Percentiles rank a stretch among this genome's conserved stretches.
Conservation (phyloP, 1,284 basidiomycete genomes). For the Pascua guehoae region DNA sequence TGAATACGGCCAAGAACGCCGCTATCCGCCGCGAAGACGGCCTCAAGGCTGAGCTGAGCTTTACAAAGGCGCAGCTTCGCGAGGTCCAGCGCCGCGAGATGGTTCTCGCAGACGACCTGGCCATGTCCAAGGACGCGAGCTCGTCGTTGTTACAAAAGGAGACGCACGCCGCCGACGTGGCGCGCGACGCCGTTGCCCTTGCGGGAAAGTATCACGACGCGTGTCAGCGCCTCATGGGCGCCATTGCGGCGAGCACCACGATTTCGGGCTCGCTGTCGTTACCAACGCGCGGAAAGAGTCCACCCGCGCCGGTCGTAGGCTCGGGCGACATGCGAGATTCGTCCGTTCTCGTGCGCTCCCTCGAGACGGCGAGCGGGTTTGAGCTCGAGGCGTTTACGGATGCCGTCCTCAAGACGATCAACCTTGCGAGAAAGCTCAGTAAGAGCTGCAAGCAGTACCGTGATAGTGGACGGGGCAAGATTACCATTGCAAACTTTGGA, state of each 20-base stretch:
- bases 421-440: conserved; percentile 89
- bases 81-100: conserved; percentile 44
- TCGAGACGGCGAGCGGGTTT: conserved; percentile 55
- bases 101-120: conserved; percentile 41
- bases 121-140: conserved; percentile 38
- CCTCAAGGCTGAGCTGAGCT: conserved; percentile 46
- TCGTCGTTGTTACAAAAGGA: conserved; percentile 31
- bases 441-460: conserved; percentile 92
- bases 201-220: conserved; percentile 44
- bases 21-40: conserved; percentile 44
- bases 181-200: conserved; percentile 40
- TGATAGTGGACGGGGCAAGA: conserved; percentile 86
- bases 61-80: conserved; percentile 45
- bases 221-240: conserved; percentile 34
- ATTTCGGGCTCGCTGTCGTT: conserved; percentile 38
- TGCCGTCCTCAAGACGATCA: conserved; percentile 70
- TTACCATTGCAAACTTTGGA: conserved; percentile 86
- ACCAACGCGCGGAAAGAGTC: conserved; percentile 14
- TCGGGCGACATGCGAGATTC: conserved; percentile 29
- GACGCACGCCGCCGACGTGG: conserved; percentile 31
- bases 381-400: conserved; percentile 82
- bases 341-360: conserved; percentile 29
- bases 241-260: conserved; percentile 43
- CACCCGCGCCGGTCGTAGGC: conserved; percentile 2
- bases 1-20: conserved; percentile 42